phyloP scores from a whole-genome alignment of 257 asterid genomes.

The Plantago ovata region DNA sequence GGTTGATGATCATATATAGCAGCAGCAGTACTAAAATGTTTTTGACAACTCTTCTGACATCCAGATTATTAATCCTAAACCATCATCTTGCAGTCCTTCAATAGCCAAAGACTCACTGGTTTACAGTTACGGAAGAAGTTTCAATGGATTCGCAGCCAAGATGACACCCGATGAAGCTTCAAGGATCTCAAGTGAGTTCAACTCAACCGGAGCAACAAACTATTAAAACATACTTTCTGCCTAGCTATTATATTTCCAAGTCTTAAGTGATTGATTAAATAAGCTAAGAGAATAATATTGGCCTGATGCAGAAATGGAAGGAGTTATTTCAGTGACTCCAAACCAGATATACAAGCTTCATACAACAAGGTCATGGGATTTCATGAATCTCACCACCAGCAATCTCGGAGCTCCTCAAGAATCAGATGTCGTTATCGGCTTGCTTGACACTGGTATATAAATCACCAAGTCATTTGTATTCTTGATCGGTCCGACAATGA shows the following conservation, averaged over 20 bases:
- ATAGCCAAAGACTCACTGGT: conserved; percentile 38
- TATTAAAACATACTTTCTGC: too few relatives aligned
- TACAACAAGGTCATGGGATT: conserved; percentile 42
- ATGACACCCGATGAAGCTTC: conserved; percentile 41
- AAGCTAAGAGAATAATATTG: neutral
- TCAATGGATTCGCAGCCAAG: conserved; percentile 64
- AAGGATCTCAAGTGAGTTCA: conserved; percentile 27
- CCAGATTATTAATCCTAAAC: too few relatives aligned
- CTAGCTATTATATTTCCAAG: neutral
- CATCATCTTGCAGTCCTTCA: conserved; percentile 29
- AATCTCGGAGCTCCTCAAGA: conserved; percentile 23
- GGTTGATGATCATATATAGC: conserved; percentile 20
- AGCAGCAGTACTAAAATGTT: neutral
- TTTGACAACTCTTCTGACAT: neutral
- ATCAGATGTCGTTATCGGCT: conserved; percentile 34
- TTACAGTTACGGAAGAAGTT: conserved; percentile 48
- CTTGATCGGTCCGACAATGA: neutral
- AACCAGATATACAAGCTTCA: conserved; percentile 23
- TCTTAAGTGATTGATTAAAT: neutral
- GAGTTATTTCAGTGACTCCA: conserved; percentile 40
- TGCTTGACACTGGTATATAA: conserved; percentile 32
- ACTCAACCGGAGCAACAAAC: neutral
- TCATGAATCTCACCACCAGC: conserved; percentile 22
- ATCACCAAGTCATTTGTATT: neutral
- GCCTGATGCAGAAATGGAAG: conserved; percentile 44